These are phyloP conservation scores for Metschnikowia kunwiensis DNA, from an alignment of 805 yeast genomes.

Conservation along the genomic window DNA sequence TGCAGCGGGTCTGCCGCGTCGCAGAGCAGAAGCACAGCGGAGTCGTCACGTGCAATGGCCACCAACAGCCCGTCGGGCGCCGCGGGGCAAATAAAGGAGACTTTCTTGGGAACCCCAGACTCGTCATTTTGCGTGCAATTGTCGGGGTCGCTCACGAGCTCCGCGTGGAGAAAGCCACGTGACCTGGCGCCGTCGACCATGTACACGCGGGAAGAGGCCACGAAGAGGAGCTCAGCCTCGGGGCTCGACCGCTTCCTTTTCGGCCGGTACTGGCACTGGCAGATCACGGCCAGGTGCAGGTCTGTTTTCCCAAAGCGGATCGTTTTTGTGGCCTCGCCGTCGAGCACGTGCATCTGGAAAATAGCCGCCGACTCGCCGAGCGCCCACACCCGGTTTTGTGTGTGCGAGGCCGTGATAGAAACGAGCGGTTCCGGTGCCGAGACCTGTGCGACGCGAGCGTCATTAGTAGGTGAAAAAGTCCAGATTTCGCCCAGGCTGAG, in stretches of 20 bases:
- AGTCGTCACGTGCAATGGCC: conserved; percentile 5
- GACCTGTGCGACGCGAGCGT: conserved; percentile 35
- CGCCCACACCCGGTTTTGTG: conserved; percentile 24
- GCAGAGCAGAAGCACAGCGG: conserved; percentile 6
- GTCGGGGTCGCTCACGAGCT: background rate
- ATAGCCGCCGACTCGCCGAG: conserved; percentile 16
- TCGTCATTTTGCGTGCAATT: background rate
- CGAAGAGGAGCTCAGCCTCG: conserved; percentile 16
- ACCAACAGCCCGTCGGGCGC: conserved; percentile 8
- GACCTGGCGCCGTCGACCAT: conserved; percentile 27
- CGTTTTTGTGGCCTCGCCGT: conserved; percentile 23
- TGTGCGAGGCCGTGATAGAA: conserved; percentile 17
- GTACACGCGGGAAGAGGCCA: conserved; percentile 30
- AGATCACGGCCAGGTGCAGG: conserved; percentile 22
- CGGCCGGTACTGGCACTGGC: conserved; percentile 15
- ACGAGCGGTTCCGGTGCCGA: conserved; percentile 23
- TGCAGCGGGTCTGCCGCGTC: conserved; percentile 9
- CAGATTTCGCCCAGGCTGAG: conserved; percentile 38
- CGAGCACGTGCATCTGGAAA: conserved; percentile 26
- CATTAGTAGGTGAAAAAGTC: conserved; percentile 43
- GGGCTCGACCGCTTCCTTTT: conserved; percentile 4
- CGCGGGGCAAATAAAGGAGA: background rate
- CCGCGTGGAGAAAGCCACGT: conserved; percentile 23
- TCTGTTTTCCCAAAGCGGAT: conserved; percentile 20
- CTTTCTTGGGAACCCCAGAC: background rate